A percentile compares a stretch with the other conserved stretches of the same genome.
Conservation (phyloP, 257 asterid species). For the Solanum piurae region DNA sequence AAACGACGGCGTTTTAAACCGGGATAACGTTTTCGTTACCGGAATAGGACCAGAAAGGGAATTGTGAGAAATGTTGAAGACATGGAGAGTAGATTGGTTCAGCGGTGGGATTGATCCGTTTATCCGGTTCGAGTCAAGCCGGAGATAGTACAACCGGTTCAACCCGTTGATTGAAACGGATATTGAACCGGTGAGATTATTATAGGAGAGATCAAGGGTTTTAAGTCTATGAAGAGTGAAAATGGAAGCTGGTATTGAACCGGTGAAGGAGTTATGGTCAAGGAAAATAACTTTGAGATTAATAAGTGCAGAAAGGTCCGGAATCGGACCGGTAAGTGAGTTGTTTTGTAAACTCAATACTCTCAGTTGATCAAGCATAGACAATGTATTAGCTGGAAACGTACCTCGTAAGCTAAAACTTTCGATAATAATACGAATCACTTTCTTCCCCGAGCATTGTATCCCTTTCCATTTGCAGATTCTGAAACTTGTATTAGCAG, state of each 20-base stretch:
- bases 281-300: conserved; percentile 63
- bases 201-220: conserved; percentile 62
- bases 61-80: conserved; percentile 62
- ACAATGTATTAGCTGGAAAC: conserved; percentile 37
- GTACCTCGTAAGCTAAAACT: conserved; percentile 40
- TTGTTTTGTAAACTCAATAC: conserved; percentile 65
- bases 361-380: conserved; percentile 49
- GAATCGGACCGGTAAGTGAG: conserved; percentile 77
- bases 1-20: conserved; percentile 46
- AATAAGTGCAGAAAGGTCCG: conserved; percentile 48
- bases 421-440: conserved; percentile 37
- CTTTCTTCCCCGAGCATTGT: conserved; percentile 30
- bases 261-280: conserved; percentile 48
- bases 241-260: conserved; percentile 48
- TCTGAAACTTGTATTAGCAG: conserved; percentile 7
- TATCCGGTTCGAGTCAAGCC: conserved; percentile 72
- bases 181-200: conserved; percentile 54
- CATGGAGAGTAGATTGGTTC: conserved; percentile 44
- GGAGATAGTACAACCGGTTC: conserved; percentile 53
- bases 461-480: conserved; percentile 77
- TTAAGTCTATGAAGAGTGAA: conserved; percentile 65
- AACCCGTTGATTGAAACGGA: conserved; percentile 28
- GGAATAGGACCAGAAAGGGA: conserved; percentile 71
- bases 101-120: conserved; percentile 76
- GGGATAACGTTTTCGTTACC: conserved; percentile 46